Conservation (phyloP, 345 rosid genomes). For the Salix udensis region DNA sequence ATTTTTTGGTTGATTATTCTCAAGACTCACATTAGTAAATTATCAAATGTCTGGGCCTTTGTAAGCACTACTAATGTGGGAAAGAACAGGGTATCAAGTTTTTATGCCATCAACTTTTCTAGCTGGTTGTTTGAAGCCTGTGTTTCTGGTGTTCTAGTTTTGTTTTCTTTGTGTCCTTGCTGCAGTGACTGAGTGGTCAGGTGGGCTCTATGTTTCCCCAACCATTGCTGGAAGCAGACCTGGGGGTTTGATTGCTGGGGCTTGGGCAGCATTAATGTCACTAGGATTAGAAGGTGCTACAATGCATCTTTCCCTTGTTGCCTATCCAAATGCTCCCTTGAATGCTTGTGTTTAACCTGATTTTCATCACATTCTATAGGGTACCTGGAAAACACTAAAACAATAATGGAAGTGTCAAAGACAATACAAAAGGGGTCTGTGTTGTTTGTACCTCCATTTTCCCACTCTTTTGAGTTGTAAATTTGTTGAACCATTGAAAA, state of each 20-base stretch:
- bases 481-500: neutral
- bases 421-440: conserved; percentile 63
- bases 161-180: conserved; percentile 16
- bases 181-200: conserved; percentile 95
- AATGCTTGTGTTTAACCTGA: conserved; percentile 18
- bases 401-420: conserved; percentile 77
- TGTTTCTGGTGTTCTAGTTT: conserved; percentile 14
- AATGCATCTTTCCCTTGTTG: conserved; percentile 13
- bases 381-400: conserved; percentile 64
- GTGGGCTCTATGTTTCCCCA: conserved; percentile 88
- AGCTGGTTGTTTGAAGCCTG: conserved; percentile 8
- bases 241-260: conserved; percentile 82
- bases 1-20: neutral
- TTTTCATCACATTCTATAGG: conserved; percentile 38
- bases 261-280: conserved; percentile 95
- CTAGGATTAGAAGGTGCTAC: conserved; percentile 67
- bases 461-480: neutral
- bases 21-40: neutral
- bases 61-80: neutral
- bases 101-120: neutral
- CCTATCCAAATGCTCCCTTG: conserved; percentile 7
- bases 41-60: neutral
- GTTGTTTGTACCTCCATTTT: conserved; percentile 3
- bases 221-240: conserved; percentile 96
- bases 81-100: conserved; percentile 2